Evolutionary conservation across 2,329 filamentous ascomycete species (phyloP), one percentile per base, ranked within the genome.

Genomic region (Gnomoniopsis smithogilvyi): DNA sequence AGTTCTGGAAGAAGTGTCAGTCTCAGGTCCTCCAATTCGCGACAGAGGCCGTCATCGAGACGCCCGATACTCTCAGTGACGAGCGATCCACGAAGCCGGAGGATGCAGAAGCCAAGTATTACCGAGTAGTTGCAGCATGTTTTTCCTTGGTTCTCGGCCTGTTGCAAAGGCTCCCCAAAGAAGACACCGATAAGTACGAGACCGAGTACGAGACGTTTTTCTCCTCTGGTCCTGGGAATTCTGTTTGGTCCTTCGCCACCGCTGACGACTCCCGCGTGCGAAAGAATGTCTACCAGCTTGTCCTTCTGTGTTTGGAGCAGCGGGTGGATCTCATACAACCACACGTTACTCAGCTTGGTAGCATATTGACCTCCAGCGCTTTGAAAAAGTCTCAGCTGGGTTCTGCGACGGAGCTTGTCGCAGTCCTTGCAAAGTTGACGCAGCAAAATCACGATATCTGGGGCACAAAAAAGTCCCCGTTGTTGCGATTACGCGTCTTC

Each of bases 51-150:
- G 83, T 95, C 46, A 84, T 88, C 56, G 95, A 99, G 73, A 94
- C 89, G 0, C 74, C 88, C 2, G 82, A 88, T 38, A 96, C 91
- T 0, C 78, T 99, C 38, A 98, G 93, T 69, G 95, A 99, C 70
- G 91, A 96, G 73, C 84, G 94, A 24, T 91, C 87, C 1, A 91
- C 92, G 3, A 95, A 86, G 60, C 76, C 84, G 10, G 94, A 98
- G 65, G 95, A 99, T 70, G 87, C 92, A 3, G 84, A 92, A 64
- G 84, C 89, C 19, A 97, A 96, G 67, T 95, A 96, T 74, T 84
- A 87, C 62, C 84, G 95, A 50, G 92, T 97, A 3, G 68, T 86
- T 2, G 78, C 77, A 11, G 78, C 78, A 8, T 81, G 81, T 56
- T 67, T 88, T 22, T 82, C 80, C 1, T 73, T 88, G 6, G 79